These are phyloP conservation scores for Salvia rosmarinus DNA, from an alignment of 257 asterid genomes.

Conservation along the genomic window DNA sequence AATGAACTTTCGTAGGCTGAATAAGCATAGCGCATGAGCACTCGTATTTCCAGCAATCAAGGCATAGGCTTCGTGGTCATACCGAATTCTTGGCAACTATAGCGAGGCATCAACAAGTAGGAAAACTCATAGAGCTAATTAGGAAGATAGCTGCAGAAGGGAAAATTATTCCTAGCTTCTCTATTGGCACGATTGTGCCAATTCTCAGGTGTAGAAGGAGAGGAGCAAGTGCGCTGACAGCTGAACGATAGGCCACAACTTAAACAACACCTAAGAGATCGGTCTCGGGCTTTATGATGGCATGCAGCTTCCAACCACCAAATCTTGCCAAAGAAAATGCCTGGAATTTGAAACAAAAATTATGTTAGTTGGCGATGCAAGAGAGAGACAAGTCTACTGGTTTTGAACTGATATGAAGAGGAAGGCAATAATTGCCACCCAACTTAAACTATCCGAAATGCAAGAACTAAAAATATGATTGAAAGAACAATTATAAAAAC, in stretches of 20 bases:
- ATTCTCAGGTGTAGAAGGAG: conserved; percentile 1
- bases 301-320: conserved; percentile 94
- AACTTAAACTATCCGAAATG: conserved; percentile 17
- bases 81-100: conserved; percentile 1
- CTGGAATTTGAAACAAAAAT: conserved; percentile 46
- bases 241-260: conserved; percentile 22
- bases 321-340: conserved; percentile 85
- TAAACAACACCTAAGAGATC: conserved; percentile 30
- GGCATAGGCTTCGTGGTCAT: conserved; percentile 23
- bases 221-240: conserved; percentile 20
- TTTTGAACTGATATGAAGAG: conserved; percentile 1
- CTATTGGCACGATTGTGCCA: conserved; percentile 2
- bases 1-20: conserved; percentile 24
- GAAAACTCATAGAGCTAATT: neutral
- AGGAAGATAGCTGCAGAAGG: neutral
- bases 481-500: neutral
- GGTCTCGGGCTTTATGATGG: conserved; percentile 70
- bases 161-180: conserved; percentile 16
- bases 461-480: neutral
- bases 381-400: neutral
- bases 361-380: conserved; percentile 29
- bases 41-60: conserved; percentile 4
- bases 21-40: neutral
- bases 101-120: neutral
- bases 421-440: conserved; percentile 17